Conservation (phyloP, 306 rosid genomes). For the barrel medic (Medicago truncatula) region MtrunA17r5.0-ANR NC_053044.1:49442501-49443000, state of each 20-base stretch:
- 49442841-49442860: conserved; percentile 13
- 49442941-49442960: not conserved
- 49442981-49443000: not conserved
- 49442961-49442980: not conserved
- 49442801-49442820: not conserved
- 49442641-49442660: not conserved
- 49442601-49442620: not conserved
- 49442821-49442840: not conserved
- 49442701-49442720: not conserved
- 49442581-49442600: not conserved
- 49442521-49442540: conserved; percentile 1
- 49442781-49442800: not conserved
- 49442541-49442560: not conserved
- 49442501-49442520: not conserved
- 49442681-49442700: not conserved
- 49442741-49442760: conserved; percentile 2
- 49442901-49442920: not conserved
- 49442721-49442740: conserved; percentile 5
- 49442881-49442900: not conserved
- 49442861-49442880: conserved; percentile 8
- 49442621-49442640: not conserved
- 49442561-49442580: not conserved
- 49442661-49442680: not conserved
- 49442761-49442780: not conserved
- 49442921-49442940: not conserved